Evolutionary conservation across 129 eudicot genomes (phyloP), one percentile per base, ranked within the genome.

Genomic region (Arctium lappa): DNA sequence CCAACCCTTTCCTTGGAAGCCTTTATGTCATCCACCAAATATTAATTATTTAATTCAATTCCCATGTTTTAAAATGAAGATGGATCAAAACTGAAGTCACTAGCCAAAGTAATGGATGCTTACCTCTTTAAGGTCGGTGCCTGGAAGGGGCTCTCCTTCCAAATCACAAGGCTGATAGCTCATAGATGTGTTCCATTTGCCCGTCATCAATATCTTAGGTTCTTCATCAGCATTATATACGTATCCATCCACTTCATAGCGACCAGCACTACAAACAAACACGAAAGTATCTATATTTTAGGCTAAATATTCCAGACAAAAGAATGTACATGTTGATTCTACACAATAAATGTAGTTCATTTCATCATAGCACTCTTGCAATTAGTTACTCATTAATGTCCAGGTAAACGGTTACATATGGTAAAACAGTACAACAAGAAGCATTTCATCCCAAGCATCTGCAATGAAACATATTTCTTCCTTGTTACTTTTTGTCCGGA

Each of bases 201-300:
- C 99, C 6, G 97, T 95, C 98, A 95, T 91, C 86, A 95, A 90
- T n/a, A 95, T 80, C 85, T 93, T 95, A 36, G 99, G 99, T 85
- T 95, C 99, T 74, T 95, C 99, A 9, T 79, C 89, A 77, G 97
- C 91, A 82, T 90, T 89, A 70, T 93, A 95, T 6, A 91, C 99
- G 65, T 95, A 93, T 82, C 99, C 99, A 89, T 95, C 99, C 50
- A 95, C 97, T 85, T 95, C 99, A 89, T 92, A 93, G 9, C 99
- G 90, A 82, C 92, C 92, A 83, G 99, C 97, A 33, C 99, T 95
- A 80, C 78, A 88, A 62, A 74, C 79, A 75, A 71, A 77, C 34
- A 80, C 40, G 76, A 27, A 71, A 11, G 9, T 36, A 68, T 63
- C 18, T 40, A 78, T 27, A 80, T 18, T 56, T 72, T 86, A 70